Percentiles rank a stretch among this genome's conserved stretches.
phyloP scores from a whole-genome alignment of 2,329 filamentous ascomycete species.

The Madurella fahalii region DNA sequence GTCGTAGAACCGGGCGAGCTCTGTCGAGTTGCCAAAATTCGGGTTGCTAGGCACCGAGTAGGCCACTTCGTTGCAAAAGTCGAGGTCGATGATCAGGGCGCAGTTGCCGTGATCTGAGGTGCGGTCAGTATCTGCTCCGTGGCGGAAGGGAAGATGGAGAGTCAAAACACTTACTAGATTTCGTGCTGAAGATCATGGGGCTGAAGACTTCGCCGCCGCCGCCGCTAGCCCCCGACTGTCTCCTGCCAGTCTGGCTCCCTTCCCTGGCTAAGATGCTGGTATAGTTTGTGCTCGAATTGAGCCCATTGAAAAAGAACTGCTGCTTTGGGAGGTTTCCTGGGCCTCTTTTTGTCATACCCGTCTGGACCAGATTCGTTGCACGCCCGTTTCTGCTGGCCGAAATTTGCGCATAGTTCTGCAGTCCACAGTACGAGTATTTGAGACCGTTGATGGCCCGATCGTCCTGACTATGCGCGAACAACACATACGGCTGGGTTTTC shows the following conservation, averaged over 20 bases:
- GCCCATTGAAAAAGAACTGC: constrained; percentile 77
- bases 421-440: constrained; percentile 75
- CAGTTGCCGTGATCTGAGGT: constrained; percentile 66
- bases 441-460: constrained; percentile 63
- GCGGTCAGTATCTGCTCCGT: constrained; percentile 3
- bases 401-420: constrained; percentile 63
- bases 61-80: constrained; percentile 82
- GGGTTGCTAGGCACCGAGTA: constrained; percentile 87
- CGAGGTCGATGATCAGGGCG: constrained; percentile 78
- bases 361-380: constrained; percentile 45
- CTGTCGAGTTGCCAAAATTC: constrained; percentile 51
- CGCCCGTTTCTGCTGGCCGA: constrained; percentile 52
- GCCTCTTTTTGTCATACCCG: constrained; percentile 66
- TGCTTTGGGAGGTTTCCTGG: constrained; percentile 68
- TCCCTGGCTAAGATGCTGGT: constrained; percentile 67
- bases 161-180: constrained; percentile 55
- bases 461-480: constrained; percentile 67
- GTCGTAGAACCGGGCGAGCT: constrained; percentile 73
- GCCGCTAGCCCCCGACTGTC: constrained; percentile 43
- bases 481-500: constrained; percentile 60
- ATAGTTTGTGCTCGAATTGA: constrained; percentile 71
- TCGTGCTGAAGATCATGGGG: constrained; percentile 71
- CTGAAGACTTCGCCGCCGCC: constrained; percentile 75
- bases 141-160: not conserved
- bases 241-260: constrained; percentile 40